Base-by-base conservation (phyloP, 2,329 filamentous ascomycete genomes). In the Fragosphaeria purpurea region DNA sequence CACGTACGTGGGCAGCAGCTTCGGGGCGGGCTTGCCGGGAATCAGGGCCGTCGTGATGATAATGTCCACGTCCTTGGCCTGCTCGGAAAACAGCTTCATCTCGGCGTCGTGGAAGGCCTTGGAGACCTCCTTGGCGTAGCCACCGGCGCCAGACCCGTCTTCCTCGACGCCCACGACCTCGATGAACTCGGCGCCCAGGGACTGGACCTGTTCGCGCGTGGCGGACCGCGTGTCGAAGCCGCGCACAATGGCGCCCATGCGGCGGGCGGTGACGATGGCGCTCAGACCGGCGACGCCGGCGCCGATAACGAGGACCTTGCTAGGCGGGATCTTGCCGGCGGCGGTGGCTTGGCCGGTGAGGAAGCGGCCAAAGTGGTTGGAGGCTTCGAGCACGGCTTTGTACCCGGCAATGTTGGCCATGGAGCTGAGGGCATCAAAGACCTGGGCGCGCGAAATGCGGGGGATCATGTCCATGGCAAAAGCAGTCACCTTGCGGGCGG, bases 391-490 rank as follows among this genome's bases (percentile, higher is more conserved):
- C 1, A 95, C 87, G 41, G 88, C 89, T 67, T 94, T 95, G 70
- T 95, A 95, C 0, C 89, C 89, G 30, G 88, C 87, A 68, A 95
- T 95, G 60, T 95, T 95, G 53, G 89, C 88, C 89, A 95, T 95
- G 8, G 86, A 93, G 65, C 87, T 89, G 50, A 95, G 73, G 1
- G 88, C 88, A 67, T 95, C 88, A 60, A 94, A 95, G 0, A 86
- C 82, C 63, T 95, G 89, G 1, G 89, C 88, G 44, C 89, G 80
- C 1, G 88, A 94, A 59, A 95, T 95, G 41, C 89, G 82, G 12
- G 89, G 89, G 48, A 95, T 85, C 81, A 90, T 85, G 63, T 95
- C 89, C 88, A 95, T 95, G 30, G 89, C 88, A 62, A 95, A 93
- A 12, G 80, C 72, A 1, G 87, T 94, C 2, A 83, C 81, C 33